Evolutionary conservation across 2,329 filamentous ascomycete species (phyloP), one percentile per base, ranked within the genome.

Genomic region (Fusarium mangiferae): DNA sequence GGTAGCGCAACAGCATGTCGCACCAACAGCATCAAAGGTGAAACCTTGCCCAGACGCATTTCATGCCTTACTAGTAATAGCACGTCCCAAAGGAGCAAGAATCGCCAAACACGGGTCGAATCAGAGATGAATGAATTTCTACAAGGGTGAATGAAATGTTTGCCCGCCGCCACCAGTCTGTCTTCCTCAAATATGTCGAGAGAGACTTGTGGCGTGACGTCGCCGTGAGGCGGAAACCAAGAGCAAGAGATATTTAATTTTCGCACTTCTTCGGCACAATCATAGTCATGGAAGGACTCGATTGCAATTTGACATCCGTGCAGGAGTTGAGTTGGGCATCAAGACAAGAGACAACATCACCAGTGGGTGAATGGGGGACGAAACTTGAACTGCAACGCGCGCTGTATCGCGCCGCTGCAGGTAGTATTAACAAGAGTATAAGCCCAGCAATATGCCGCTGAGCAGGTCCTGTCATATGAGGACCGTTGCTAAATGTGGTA

Each of bases 261-360:
- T 90, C 96, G 95, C 95, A 98, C 94, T 94, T 97, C 94, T 97
- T 95, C 94, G 95, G 95, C 95, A 94, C 95, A 96, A 95, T 91
- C 89, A 88, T 91, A 95, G 94, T 92, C 94, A 98, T 91, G 85
- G 83, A 82, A 83, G 83, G 91, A 91, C 92, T 90, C 90, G 87
- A 93, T 96, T 96, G 95, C 91, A 98, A 98, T 98, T 98, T 98
- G 95, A 98, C 95, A 98, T 98, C 94, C 93, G 94, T 97, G 95
- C 95, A 96, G 85, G 76, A 49, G 52, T 30, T 54, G 36, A 49
- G 41, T 30, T 54, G 26, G 18, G 24, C 35, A 60, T 44, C n/a
- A 49, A 20, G 26, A 45, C 33, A 51, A 51, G 36, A 61, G 36
- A 66, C 41, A 45, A 46, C 39, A 54, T 63, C n/a, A 55, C 48